phyloP scores from a whole-genome alignment of 164 flowering plant genomes.

The Tetracentron sinense region DNA sequence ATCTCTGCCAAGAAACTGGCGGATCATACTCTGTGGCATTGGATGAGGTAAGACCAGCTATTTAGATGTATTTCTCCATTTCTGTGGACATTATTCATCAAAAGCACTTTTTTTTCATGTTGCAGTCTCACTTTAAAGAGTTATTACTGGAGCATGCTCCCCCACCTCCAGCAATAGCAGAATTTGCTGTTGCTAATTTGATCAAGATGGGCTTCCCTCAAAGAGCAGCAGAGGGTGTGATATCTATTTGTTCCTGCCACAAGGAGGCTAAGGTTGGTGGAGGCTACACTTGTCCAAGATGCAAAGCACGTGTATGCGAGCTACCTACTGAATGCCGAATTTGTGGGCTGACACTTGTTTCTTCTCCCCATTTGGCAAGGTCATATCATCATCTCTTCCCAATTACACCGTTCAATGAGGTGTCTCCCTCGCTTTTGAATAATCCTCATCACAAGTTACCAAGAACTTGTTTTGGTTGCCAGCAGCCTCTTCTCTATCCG shows the following conservation, averaged over 20 bases:
- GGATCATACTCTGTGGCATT: conserved; percentile 77
- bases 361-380: conserved; percentile 96
- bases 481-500: conserved; percentile 48
- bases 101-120: conserved; percentile 4
- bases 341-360: conserved; percentile 95
- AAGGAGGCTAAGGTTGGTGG: conserved; percentile 88
- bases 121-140: conserved; percentile 82
- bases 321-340: conserved; percentile 84
- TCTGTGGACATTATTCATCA: no score
- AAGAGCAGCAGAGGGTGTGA: conserved; percentile 84
- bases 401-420: conserved; percentile 72
- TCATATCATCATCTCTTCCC: conserved; percentile 98
- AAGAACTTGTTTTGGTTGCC: conserved; percentile 82
- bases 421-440: conserved; percentile 33
- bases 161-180: conserved; percentile 96
- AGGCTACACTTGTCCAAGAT: conserved; percentile 93
- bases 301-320: conserved; percentile 93
- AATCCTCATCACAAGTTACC: conserved; percentile 31
- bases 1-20: conserved; percentile 93
- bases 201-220: conserved; percentile 98
- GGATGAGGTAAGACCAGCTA: conserved; percentile 68
- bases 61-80: not conserved
- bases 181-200: conserved; percentile 81
- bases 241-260: conserved; percentile 91
- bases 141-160: conserved; percentile 87